Evolutionary conservation across 345 rosid genomes (phyloP).

Genomic region (Gossypium mustelinum): DNA sequence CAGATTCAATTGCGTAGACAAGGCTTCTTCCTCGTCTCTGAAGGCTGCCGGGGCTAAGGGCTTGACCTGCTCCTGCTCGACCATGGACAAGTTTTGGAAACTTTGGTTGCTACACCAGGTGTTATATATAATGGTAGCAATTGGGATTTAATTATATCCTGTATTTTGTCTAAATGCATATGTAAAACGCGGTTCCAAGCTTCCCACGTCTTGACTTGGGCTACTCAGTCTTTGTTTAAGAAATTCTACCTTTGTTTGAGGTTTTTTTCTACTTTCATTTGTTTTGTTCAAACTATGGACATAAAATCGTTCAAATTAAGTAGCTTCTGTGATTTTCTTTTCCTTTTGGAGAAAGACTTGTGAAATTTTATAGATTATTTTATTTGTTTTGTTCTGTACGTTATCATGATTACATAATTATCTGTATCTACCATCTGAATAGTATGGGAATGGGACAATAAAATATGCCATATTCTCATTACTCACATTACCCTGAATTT

Average conservation of each 20-base stretch:
- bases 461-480: neutral
- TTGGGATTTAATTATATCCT: neutral
- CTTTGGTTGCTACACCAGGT: neutral
- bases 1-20: neutral
- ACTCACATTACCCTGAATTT: neutral
- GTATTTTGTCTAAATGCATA: neutral
- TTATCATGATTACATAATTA: too few relatives aligned
- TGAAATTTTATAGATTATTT: neutral
- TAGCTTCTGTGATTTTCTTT: neutral
- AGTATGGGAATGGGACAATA: neutral
- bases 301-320: neutral
- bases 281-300: neutral
- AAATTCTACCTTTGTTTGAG: neutral
- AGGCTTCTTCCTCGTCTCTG: conserved; percentile 22
- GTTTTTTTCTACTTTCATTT: neutral
- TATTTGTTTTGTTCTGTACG: neutral
- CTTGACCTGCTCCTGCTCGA: conserved; percentile 40
- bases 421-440: neutral
- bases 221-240: neutral
- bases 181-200: neutral
- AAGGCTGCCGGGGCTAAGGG: conserved; percentile 45
- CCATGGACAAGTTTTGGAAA: conserved; percentile 25
- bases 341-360: neutral
- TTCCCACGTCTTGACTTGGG: conserved; percentile 15
- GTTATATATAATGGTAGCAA: neutral